These are phyloP conservation scores for Ulvella scutata DNA, from an alignment of 139 green algal genomes.

Conservation along the genomic window DNA sequence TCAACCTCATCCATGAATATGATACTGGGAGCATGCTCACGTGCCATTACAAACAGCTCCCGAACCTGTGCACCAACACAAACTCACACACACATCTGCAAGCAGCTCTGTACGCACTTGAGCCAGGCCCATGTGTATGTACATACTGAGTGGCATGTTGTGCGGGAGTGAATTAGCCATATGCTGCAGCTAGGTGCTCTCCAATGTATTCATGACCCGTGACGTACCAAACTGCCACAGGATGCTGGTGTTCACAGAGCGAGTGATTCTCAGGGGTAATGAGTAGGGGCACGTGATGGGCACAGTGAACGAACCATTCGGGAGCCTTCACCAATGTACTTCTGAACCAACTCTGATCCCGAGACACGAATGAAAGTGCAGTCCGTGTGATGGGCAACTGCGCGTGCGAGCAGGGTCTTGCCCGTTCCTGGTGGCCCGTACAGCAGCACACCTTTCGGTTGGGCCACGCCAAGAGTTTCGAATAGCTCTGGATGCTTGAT, in stretches of 20 bases:
- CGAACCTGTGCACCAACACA: conserved; percentile 13
- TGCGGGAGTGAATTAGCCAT: no score
- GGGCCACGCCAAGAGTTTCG: conserved; percentile 92
- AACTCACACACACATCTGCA: not conserved
- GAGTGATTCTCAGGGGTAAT: no score
- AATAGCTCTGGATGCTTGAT: conserved; percentile 99
- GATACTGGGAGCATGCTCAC: conserved; percentile 90
- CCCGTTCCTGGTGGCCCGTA: conserved; percentile 83
- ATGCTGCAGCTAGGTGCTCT: no score
- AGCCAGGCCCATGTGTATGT: not conserved
- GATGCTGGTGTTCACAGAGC: no score
- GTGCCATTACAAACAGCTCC: conserved; percentile 99
- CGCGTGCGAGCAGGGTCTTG: conserved; percentile 73
- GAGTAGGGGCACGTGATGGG: no score
- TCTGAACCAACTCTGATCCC: conserved; percentile 95
- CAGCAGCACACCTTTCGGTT: conserved; percentile 93
- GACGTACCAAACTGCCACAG: no score
- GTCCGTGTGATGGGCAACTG: conserved; percentile 98
- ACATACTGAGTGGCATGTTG: no score
- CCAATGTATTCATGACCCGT: no score
- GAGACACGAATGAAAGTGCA: conserved; percentile 99
- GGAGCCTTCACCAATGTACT: conserved; percentile 99
- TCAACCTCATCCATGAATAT: conserved; percentile 99
- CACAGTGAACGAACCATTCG: no score
- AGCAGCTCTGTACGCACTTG: not conserved